These are phyloP conservation scores for Paralagenidium karlingii DNA, from an alignment of 352 stramenopile genomes.

Conservation along the genomic window DNA sequence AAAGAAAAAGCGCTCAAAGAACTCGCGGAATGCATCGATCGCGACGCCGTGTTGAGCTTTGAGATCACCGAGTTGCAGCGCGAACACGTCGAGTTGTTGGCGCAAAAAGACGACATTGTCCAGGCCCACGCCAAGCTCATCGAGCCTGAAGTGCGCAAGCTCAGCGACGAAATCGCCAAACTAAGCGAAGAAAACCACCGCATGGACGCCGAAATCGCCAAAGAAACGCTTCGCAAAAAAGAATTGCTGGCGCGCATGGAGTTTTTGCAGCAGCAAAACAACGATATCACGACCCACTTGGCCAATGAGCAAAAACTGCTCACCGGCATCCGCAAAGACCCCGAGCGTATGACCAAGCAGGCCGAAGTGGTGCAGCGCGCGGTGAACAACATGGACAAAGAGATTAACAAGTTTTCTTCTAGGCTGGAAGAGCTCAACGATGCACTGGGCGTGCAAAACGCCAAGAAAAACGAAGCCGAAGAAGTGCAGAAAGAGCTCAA, in stretches of 20 bases:
- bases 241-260: slow-evolving; percentile 49
- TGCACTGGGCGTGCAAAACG: slow-evolving; percentile 20
- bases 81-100: slow-evolving; percentile 57
- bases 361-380: slow-evolving; percentile 77
- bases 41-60: slow-evolving; percentile 74
- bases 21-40: slow-evolving; percentile 57
- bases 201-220: slow-evolving; percentile 53
- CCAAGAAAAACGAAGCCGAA: slow-evolving; percentile 59
- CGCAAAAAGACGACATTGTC: slow-evolving; percentile 61
- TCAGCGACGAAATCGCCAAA: slow-evolving; percentile 48
- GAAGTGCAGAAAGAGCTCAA: slow-evolving; percentile 64
- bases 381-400: slow-evolving; percentile 44
- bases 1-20: slow-evolving; percentile 71
- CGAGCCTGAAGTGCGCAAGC: slow-evolving; percentile 68
- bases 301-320: slow-evolving; percentile 44
- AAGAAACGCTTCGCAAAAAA: slow-evolving; percentile 46
- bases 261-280: slow-evolving; percentile 49
- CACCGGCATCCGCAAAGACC: slow-evolving; percentile 52
- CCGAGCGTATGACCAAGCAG: slow-evolving; percentile 76
- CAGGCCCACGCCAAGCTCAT: slow-evolving; percentile 70
- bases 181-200: slow-evolving; percentile 58
- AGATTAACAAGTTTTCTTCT: slow-evolving; percentile 38
- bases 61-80: slow-evolving; percentile 81
- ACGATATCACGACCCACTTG: slow-evolving; percentile 26
- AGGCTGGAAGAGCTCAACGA: slow-evolving; percentile 21